phyloP scores from a whole-genome alignment of 345 rosid genomes.

The Bretschneidera sinensis region DNA sequence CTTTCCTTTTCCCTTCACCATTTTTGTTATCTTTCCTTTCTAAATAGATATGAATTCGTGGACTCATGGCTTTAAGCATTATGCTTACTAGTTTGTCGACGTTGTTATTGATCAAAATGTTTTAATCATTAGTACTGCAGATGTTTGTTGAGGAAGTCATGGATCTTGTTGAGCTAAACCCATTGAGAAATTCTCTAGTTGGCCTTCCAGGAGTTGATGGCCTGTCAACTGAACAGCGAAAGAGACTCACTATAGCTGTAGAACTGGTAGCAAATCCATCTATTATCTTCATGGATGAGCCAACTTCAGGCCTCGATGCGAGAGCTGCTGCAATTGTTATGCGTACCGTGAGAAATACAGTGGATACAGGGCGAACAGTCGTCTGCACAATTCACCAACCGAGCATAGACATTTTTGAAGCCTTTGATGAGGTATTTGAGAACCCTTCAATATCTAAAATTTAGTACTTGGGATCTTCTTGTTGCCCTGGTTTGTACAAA shows the following conservation, averaged over 20 bases:
- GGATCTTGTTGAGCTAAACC: constrained; percentile 49
- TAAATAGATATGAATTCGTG: too few relatives aligned
- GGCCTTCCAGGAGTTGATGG: constrained; percentile 57
- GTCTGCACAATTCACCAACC: constrained; percentile 94
- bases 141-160: constrained; percentile 67
- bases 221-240: constrained; percentile 70
- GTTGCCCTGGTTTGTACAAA: too few relatives aligned
- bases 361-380: constrained; percentile 80
- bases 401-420: constrained; percentile 81
- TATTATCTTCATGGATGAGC: constrained; percentile 82
- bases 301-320: constrained; percentile 81
- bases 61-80: too few relatives aligned
- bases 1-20: too few relatives aligned
- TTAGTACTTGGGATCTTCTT: background rate
- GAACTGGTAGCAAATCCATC: constrained; percentile 78
- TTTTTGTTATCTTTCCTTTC: too few relatives aligned
- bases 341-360: constrained; percentile 77
- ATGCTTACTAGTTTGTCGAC: too few relatives aligned
- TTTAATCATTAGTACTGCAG: constrained; percentile 17
- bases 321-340: constrained; percentile 88
- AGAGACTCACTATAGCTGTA: constrained; percentile 71
- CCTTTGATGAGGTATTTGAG: constrained; percentile 65
- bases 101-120: too few relatives aligned
- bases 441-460: background rate
- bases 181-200: constrained; percentile 34